Evolutionary conservation across 306 rosid species (phyloP).

Genomic region (Cucumis melo): DNA sequence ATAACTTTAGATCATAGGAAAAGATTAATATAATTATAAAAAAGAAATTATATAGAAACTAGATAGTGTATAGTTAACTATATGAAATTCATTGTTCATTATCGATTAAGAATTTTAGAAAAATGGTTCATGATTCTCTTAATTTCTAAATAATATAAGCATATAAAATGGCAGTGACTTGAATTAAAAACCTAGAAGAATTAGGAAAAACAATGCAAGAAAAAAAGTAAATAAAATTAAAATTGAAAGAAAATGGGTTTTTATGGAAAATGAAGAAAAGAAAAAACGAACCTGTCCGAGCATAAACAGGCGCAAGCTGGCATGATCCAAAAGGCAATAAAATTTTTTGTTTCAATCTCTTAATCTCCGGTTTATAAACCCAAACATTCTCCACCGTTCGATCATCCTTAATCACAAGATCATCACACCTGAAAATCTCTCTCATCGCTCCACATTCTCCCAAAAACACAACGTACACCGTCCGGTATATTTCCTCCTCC

Average conservation of each 20-base stretch:
- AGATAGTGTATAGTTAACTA: too few species aligned
- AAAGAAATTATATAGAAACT: too few species aligned
- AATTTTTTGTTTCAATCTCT: slow-evolving; percentile 40
- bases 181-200: neutral
- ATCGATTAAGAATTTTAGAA: too few species aligned
- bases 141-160: neutral
- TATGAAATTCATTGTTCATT: too few species aligned
- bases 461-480: slow-evolving; percentile 45
- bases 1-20: too few species aligned
- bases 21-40: too few species aligned
- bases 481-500: slow-evolving; percentile 14
- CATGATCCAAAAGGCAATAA: slow-evolving; percentile 77
- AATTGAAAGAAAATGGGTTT: neutral
- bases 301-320: slow-evolving; percentile 44
- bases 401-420: slow-evolving; percentile 17
- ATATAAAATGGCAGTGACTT: neutral
- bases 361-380: slow-evolving; percentile 54
- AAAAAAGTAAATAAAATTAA: neutral
- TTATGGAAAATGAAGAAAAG: neutral
- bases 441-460: slow-evolving; percentile 75
- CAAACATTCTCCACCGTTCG: slow-evolving; percentile 17
- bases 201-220: neutral
- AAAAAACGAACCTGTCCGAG: slow-evolving; percentile 36
- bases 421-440: slow-evolving; percentile 84
- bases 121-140: too few species aligned